A percentile compares a stretch with the other conserved stretches of the same genome.
phyloP scores from a whole-genome alignment of 108 stramenopile species.

The Conticribra guillardii region DNA sequence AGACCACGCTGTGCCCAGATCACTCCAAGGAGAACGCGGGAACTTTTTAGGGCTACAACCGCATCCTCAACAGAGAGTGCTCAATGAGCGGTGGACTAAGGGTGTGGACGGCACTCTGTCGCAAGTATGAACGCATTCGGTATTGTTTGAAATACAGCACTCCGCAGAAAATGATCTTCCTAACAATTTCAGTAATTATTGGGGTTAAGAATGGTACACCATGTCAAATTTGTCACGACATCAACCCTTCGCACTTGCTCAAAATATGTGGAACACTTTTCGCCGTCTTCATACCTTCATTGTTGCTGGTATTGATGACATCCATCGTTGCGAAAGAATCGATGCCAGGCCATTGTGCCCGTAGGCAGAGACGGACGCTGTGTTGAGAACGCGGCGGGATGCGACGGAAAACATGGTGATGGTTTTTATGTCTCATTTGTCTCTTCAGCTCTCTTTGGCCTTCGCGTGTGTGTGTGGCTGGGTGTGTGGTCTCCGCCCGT shows the following conservation, averaged over 20 bases:
- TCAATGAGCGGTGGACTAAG: conserved; percentile 3
- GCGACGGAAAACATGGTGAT: conserved; percentile 42
- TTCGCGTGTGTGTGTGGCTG: too few species aligned
- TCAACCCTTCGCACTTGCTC: too few species aligned
- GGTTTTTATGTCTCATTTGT: too few species aligned
- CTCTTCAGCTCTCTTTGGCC: too few species aligned
- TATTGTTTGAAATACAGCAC: background rate
- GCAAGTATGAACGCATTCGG: conserved; percentile 42
- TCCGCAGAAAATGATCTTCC: background rate
- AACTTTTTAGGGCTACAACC: conserved; percentile 26
- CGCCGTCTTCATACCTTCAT: conserved; percentile 50
- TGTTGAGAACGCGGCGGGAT: conserved; percentile 31
- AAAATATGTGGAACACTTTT: conserved; percentile 2
- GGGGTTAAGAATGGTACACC: background rate
- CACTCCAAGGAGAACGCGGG: conserved; percentile 32
- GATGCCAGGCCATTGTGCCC: conserved; percentile 9
- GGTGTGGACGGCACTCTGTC: conserved; percentile 41
- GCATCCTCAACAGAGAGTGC: conserved; percentile 23
- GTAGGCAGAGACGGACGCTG: conserved; percentile 6
- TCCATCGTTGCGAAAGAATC: conserved; percentile 33
- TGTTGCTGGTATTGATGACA: conserved; percentile 59
- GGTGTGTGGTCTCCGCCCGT: too few species aligned
- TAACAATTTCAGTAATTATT: background rate
- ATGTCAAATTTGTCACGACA: too few species aligned
- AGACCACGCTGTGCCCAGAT: conserved; percentile 1